Conservation (phyloP, 805 yeast species). For the Candida chilensis region DNA sequence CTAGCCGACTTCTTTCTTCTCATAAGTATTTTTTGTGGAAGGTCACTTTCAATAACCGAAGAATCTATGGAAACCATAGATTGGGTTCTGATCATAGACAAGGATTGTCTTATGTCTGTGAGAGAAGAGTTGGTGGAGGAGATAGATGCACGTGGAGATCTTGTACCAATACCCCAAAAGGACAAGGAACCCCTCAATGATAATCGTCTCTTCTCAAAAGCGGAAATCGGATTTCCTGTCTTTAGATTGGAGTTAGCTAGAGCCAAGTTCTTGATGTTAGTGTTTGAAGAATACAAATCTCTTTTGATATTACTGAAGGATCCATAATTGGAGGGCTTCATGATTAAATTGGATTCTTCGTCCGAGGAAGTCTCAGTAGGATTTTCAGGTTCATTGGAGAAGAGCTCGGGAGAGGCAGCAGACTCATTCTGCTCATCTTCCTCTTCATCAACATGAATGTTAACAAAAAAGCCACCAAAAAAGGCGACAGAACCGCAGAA, state of each 20-base stretch:
- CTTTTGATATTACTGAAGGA: no score
- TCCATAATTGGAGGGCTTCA: no score
- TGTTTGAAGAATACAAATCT: no score
- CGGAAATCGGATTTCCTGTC: no score
- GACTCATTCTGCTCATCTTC: conserved; percentile 12
- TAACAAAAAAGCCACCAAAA: conserved; percentile 34
- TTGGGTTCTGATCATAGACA: no score
- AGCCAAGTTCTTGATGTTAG: no score
- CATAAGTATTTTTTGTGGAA: neutral
- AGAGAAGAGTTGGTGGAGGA: conserved; percentile 4
- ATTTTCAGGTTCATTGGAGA: no score
- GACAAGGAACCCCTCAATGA: conserved; percentile 23
- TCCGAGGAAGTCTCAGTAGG: no score
- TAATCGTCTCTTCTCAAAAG: neutral
- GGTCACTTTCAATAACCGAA: neutral
- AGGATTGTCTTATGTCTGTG: no score
- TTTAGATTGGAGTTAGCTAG: no score
- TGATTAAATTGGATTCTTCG: no score
- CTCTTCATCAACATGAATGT: conserved; percentile 20
- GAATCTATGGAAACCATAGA: neutral
- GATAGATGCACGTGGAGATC: conserved; percentile 14
- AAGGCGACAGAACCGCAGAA: conserved; percentile 40
- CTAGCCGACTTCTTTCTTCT: conserved; percentile 5
- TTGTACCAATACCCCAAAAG: conserved; percentile 28
- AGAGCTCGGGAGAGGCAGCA: no score